These are phyloP conservation scores for Ascomycota sp. DNA, from an alignment of 2,329 filamentous ascomycete species.

Conservation along the genomic window DNA sequence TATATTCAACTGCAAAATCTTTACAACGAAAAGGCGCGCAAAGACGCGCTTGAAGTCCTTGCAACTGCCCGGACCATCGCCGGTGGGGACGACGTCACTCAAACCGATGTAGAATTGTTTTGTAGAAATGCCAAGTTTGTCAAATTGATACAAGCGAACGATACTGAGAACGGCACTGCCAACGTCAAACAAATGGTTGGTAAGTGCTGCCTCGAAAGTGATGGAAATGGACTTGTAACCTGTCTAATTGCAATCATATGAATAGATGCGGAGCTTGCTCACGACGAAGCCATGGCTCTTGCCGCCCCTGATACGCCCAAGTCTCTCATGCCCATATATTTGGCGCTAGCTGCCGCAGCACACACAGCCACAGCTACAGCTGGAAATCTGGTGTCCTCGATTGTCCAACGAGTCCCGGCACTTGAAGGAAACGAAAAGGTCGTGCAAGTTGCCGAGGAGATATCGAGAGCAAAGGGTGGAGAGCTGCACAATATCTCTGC, in stretches of 20 bases:
- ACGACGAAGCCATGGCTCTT: constrained; percentile 28
- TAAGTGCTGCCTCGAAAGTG: constrained; percentile 13
- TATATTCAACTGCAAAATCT: constrained; percentile 82
- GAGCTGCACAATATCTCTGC: constrained; percentile 88
- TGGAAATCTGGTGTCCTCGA: constrained; percentile 28
- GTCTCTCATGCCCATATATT: constrained; percentile 46
- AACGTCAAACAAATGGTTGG: constrained; percentile 30
- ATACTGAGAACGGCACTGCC: constrained; percentile 10
- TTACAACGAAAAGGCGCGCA: constrained; percentile 71
- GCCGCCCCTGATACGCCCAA: constrained; percentile 23
- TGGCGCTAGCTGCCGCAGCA: constrained; percentile 36
- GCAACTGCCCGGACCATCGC: constrained; percentile 31
- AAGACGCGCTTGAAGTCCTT: constrained; percentile 56
- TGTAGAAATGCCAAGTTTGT: constrained; percentile 91
- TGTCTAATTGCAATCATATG: background rate
- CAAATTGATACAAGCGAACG: constrained; percentile 43
- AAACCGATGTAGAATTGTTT: constrained; percentile 65
- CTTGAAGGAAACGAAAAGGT: constrained; percentile 27
- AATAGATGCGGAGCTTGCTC: constrained; percentile 29
- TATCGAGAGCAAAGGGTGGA: constrained; percentile 54
- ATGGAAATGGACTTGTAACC: background rate
- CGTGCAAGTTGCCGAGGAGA: constrained; percentile 35
- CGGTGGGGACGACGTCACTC: constrained; percentile 31
- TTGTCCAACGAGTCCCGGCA: constrained; percentile 21
- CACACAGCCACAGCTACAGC: constrained; percentile 21